These are phyloP conservation scores for Podosphaera fusca DNA, from an alignment of 2,329 filamentous ascomycete genomes.

Conservation along the genomic window DNA sequence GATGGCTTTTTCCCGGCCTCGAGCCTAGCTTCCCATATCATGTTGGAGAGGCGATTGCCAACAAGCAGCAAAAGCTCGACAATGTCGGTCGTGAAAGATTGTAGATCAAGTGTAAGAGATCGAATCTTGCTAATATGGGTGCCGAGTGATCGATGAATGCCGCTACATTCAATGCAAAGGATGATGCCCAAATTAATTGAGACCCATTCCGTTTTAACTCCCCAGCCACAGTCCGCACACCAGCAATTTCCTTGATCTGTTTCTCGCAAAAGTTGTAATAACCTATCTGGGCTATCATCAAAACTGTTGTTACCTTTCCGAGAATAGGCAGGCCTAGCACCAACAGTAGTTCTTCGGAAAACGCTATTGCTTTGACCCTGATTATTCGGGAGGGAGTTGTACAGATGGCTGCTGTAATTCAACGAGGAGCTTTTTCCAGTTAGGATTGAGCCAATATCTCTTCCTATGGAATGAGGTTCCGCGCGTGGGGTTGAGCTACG, in stretches of 20 bases:
- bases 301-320: slow-evolving; percentile 46
- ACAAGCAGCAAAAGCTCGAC: slow-evolving; percentile 79
- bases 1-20: slow-evolving; percentile 49
- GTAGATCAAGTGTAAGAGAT: slow-evolving; percentile 83
- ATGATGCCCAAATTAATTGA: slow-evolving; percentile 95
- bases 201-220: slow-evolving; percentile 91
- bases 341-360: slow-evolving; percentile 71
- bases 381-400: slow-evolving; percentile 25
- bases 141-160: slow-evolving; percentile 84
- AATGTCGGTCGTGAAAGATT: slow-evolving; percentile 90
- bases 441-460: slow-evolving; percentile 79
- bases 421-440: slow-evolving; percentile 75
- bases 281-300: slow-evolving; percentile 64
- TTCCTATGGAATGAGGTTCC: slow-evolving; percentile 34
- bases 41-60: slow-evolving; percentile 86
- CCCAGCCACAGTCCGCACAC: slow-evolving; percentile 86
- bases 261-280: slow-evolving; percentile 70
- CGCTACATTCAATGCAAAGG: slow-evolving; percentile 92
- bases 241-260: slow-evolving; percentile 79
- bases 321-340: slow-evolving; percentile 53
- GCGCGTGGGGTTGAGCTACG: slow-evolving; percentile 18
- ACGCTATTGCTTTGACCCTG: slow-evolving; percentile 27
- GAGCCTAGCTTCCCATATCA: slow-evolving; percentile 80
- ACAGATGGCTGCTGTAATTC: slow-evolving; percentile 21
- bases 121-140: slow-evolving; percentile 96